Evolutionary conservation across 805 yeast species (phyloP).

Genomic region (Torulaspora maleeae): DNA sequence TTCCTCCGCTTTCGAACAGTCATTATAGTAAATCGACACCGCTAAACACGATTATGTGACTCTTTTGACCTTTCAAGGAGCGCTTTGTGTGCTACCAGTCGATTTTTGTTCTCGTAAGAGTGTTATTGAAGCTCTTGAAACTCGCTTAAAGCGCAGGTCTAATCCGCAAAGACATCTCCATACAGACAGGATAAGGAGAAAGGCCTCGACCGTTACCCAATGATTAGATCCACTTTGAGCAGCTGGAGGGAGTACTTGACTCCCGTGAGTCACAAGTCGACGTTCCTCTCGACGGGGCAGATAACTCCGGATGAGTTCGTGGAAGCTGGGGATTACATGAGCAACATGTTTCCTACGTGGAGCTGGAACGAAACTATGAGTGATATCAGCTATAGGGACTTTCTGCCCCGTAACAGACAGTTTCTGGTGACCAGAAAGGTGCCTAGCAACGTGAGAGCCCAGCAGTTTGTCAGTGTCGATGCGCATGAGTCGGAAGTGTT

Average conservation of each 20-base stretch:
- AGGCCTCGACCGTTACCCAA: constrained; percentile 13
- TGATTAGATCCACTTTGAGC: constrained; percentile 71
- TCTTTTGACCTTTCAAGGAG: background rate
- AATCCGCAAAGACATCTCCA: constrained; percentile 4
- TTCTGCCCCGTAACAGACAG: constrained; percentile 83
- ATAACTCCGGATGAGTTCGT: constrained; percentile 95
- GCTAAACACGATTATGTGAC: background rate
- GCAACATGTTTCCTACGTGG: constrained; percentile 95
- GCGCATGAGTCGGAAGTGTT: constrained; percentile 34
- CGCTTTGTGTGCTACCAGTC: background rate
- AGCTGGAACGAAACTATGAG: constrained; percentile 64
- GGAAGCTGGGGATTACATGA: constrained; percentile 87
- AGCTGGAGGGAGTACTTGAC: constrained; percentile 89
- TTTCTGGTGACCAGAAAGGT: constrained; percentile 84
- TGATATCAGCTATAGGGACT: constrained; percentile 40
- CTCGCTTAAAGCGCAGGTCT: background rate
- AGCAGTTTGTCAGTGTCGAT: constrained; percentile 43
- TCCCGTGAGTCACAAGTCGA: constrained; percentile 82
- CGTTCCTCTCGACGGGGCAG: constrained; percentile 82
- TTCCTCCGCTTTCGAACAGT: constrained; percentile 4
- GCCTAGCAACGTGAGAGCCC: constrained; percentile 75
- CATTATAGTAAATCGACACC: constrained; percentile 2
- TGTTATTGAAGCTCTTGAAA: background rate
- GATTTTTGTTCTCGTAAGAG: background rate
- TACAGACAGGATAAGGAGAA: background rate